These are phyloP conservation scores for Fusarium agapanthi DNA, from an alignment of 2,329 filamentous ascomycete species.

Conservation along the genomic window DNA sequence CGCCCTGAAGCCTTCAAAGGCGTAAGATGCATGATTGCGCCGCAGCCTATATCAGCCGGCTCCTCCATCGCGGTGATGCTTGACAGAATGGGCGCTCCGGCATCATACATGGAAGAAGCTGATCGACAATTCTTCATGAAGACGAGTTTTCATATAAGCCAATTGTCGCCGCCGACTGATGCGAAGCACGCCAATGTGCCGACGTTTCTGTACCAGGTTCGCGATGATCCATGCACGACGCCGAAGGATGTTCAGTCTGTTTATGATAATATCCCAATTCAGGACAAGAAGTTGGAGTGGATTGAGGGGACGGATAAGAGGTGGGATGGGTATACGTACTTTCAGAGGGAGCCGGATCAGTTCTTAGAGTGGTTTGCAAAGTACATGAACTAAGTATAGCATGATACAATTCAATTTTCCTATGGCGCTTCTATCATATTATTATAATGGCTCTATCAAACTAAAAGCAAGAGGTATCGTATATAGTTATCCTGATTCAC, in stretches of 20 bases:
- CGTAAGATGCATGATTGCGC: slow-evolving; percentile 21
- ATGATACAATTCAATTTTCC: no score
- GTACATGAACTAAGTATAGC: slow-evolving; percentile 3
- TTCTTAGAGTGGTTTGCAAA: slow-evolving; percentile 27
- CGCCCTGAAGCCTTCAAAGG: slow-evolving; percentile 11
- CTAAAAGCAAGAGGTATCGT: slow-evolving; percentile 15
- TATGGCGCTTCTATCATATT: not conserved
- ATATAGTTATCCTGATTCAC: not conserved
- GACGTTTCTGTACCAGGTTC: slow-evolving; percentile 27
- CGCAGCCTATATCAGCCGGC: slow-evolving; percentile 6
- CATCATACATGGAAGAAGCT: slow-evolving; percentile 18
- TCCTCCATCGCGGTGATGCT: slow-evolving; percentile 7
- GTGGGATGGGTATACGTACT: slow-evolving; percentile 25
- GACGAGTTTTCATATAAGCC: slow-evolving; percentile 21
- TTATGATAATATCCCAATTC: slow-evolving; percentile 19
- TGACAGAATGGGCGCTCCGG: slow-evolving; percentile 5
- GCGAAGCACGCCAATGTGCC: slow-evolving; percentile 21
- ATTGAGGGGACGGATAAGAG: slow-evolving; percentile 18
- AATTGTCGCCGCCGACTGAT: not conserved
- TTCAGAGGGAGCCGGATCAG: slow-evolving; percentile 21
- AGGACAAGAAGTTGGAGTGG: slow-evolving; percentile 26
- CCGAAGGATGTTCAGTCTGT: slow-evolving; percentile 24
- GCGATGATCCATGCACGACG: slow-evolving; percentile 9
- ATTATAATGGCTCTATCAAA: not conserved
- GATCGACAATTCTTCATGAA: slow-evolving; percentile 24